phyloP scores from a whole-genome alignment of 805 yeast species.

The Kodamaea kakaduensis region DNA sequence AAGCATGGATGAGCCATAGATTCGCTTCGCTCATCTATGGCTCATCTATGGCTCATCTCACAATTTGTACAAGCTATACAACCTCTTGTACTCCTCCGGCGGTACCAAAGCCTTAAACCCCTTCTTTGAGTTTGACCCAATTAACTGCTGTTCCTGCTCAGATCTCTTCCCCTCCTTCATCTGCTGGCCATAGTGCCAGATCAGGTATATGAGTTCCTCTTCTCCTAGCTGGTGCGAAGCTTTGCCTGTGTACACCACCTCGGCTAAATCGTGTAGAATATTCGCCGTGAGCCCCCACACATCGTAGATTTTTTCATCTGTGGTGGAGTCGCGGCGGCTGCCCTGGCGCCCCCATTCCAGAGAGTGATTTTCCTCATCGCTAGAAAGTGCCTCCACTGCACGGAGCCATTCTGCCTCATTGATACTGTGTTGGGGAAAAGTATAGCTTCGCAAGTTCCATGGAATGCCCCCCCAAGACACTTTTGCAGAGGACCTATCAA shows the following conservation, averaged over 20 bases:
- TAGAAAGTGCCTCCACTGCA: constrained; percentile 46
- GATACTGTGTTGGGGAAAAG: constrained; percentile 51
- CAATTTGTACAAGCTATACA: constrained; percentile 39
- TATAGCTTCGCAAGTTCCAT: constrained; percentile 60
- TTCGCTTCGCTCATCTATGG: no score
- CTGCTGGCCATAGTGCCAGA: constrained; percentile 52
- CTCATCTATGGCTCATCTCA: no score
- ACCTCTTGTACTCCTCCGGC: constrained; percentile 36
- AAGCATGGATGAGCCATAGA: no score
- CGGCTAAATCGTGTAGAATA: constrained; percentile 67
- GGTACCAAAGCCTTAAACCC: constrained; percentile 46
- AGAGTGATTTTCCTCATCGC: constrained; percentile 51
- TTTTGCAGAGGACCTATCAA: constrained; percentile 29
- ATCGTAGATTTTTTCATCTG: constrained; percentile 53
- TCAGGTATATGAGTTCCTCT: constrained; percentile 59
- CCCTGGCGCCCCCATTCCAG: constrained; percentile 40
- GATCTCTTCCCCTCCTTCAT: constrained; percentile 47
- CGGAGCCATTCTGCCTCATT: constrained; percentile 63
- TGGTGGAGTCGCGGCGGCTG: constrained; percentile 30
- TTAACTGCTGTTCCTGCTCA: constrained; percentile 52
- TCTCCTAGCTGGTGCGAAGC: constrained; percentile 45
- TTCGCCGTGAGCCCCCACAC: constrained; percentile 85
- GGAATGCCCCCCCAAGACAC: constrained; percentile 70
- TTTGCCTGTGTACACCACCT: constrained; percentile 37
- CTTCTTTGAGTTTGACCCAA: constrained; percentile 28